Percentiles rank a stretch among this genome's conserved stretches.
phyloP scores from a whole-genome alignment of 257 asterid species.

The Euphrasia confusa region DNA sequence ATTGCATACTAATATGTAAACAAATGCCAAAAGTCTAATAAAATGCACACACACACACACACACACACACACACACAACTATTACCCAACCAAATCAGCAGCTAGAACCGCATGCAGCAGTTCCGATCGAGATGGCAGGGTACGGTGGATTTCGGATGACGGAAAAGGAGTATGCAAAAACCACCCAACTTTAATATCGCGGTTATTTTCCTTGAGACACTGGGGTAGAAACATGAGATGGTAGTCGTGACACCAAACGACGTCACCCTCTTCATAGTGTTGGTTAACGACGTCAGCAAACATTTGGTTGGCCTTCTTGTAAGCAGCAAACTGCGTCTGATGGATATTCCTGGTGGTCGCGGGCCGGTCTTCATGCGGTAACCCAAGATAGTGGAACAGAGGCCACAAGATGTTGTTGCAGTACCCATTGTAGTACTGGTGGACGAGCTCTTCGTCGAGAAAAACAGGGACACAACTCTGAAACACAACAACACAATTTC shows the following conservation, averaged over 20 bases:
- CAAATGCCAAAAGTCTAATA: background rate
- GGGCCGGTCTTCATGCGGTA: slow-evolving; percentile 76
- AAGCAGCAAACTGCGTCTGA: slow-evolving; percentile 72
- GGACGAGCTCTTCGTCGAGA: slow-evolving; percentile 68
- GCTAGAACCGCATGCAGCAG: slow-evolving; percentile 65
- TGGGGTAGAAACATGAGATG: slow-evolving; percentile 84
- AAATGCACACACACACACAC: slow-evolving; percentile 10
- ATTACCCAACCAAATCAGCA: slow-evolving; percentile 81
- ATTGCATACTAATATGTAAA: background rate
- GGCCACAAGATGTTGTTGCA: slow-evolving; percentile 86
- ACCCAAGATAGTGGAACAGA: slow-evolving; percentile 74
- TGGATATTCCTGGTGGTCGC: slow-evolving; percentile 78
- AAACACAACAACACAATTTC: slow-evolving; percentile 15
- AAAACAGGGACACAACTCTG: slow-evolving; percentile 79
- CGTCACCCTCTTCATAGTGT: slow-evolving; percentile 72
- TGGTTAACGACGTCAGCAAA: slow-evolving; percentile 72
- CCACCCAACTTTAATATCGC: slow-evolving; percentile 78
- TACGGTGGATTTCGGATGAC: slow-evolving; percentile 79
- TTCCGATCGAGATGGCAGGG: slow-evolving; percentile 75
- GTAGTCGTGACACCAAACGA: slow-evolving; percentile 83
- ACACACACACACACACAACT: slow-evolving; percentile 11
- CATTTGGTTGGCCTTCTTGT: slow-evolving; percentile 69
- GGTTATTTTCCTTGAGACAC: slow-evolving; percentile 55
- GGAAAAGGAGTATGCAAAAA: slow-evolving; percentile 84
- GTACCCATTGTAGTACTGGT: slow-evolving; percentile 74